A percentile compares a stretch with the other conserved stretches of the same genome.
Conservation (phyloP, 2,329 filamentous ascomycete species). For the Arthrobotrys sinensis region DNA sequence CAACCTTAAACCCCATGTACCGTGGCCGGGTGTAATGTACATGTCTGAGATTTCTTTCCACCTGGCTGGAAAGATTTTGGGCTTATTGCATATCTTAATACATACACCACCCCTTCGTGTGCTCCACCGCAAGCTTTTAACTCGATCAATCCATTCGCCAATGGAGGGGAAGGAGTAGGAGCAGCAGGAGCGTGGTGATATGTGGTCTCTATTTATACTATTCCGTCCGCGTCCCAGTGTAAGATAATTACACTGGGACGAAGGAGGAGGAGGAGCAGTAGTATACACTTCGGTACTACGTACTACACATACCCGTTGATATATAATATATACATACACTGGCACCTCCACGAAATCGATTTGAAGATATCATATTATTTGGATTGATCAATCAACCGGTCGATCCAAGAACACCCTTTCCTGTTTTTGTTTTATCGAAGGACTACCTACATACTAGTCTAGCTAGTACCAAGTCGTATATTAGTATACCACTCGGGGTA, state of each 20-base stretch:
- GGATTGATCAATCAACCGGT: neutral
- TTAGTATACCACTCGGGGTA: too few species aligned
- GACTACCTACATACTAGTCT: too few species aligned
- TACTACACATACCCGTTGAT: slow-evolving; percentile 6
- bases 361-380: too few species aligned
- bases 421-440: slow-evolving; percentile 8
- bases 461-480: too few species aligned
- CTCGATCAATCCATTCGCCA: slow-evolving; percentile 51
- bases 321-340: slow-evolving; percentile 11
- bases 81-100: slow-evolving; percentile 58
- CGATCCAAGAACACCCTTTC: neutral
- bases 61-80: slow-evolving; percentile 49
- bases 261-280: neutral
- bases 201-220: slow-evolving; percentile 58
- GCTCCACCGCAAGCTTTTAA: slow-evolving; percentile 34
- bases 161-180: slow-evolving; percentile 31
- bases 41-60: slow-evolving; percentile 60
- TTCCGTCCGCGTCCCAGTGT: slow-evolving; percentile 24
- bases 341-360: too few species aligned
- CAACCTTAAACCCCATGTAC: slow-evolving; percentile 59
- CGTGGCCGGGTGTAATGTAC: slow-evolving; percentile 59
- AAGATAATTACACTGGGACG: slow-evolving; percentile 7
- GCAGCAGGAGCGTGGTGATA: slow-evolving; percentile 8
- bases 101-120: slow-evolving; percentile 20
- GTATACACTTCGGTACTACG: neutral